Evolutionary conservation across 2,329 filamentous ascomycete genomes (phyloP).

Genomic region (Fusarium humuli): DNA sequence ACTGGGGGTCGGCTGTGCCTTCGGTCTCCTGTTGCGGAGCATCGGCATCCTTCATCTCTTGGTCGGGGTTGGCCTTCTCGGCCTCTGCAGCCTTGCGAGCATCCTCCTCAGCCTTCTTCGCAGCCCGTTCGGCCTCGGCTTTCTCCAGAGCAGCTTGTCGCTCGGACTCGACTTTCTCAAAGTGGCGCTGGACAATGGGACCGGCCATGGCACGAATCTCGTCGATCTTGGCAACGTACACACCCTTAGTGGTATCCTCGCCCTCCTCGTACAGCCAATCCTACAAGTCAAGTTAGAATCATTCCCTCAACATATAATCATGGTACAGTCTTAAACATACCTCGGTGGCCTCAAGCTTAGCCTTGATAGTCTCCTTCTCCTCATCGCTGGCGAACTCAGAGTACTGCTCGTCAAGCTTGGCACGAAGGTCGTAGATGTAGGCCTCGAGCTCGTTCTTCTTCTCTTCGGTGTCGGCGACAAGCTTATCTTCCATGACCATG

Average conservation of each 20-base stretch:
- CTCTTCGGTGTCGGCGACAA: conserved; percentile 97
- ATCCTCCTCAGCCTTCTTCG: conserved; percentile 75
- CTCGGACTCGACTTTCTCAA: conserved; percentile 92
- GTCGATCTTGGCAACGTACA: conserved; percentile 95
- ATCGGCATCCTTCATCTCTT: conserved; percentile 74
- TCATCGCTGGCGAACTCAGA: conserved; percentile 89
- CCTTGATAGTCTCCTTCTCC: conserved; percentile 87
- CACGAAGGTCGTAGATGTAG: conserved; percentile 95
- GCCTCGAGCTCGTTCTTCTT: conserved; percentile 99
- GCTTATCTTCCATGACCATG: conserved; percentile 99
- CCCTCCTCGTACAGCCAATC: conserved; percentile 99
- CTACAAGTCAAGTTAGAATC: conserved; percentile 59
- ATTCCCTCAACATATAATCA: not conserved
- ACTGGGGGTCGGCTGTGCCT: conserved; percentile 55
- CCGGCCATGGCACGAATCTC: conserved; percentile 92
- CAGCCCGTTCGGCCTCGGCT: conserved; percentile 80
- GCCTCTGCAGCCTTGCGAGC: conserved; percentile 65
- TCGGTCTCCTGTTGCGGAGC: conserved; percentile 62
- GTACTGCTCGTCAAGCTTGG: conserved; percentile 94
- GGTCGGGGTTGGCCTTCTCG: conserved; percentile 65
- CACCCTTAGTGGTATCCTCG: conserved; percentile 91
- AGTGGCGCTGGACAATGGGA: conserved; percentile 92
- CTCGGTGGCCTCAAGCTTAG: conserved; percentile 86
- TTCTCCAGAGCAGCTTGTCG: conserved; percentile 81
- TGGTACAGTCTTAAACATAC: conserved; percentile 65